These are phyloP conservation scores for Eimeria nieschulzi DNA, from an alignment of 169 alveolate genomes.

Conservation along the genomic window DNA sequence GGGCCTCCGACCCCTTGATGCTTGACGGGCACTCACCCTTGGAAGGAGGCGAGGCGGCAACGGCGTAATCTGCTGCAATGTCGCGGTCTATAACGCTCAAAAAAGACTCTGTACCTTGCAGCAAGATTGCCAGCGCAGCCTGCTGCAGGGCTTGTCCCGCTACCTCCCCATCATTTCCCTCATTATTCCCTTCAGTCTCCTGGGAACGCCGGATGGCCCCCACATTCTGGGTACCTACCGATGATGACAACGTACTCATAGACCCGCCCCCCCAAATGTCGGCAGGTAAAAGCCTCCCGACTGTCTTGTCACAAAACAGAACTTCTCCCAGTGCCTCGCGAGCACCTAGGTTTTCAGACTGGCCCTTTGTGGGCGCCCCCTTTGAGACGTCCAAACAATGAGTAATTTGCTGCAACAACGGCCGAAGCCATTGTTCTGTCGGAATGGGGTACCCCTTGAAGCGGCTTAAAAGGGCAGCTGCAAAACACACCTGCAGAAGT, in stretches of 20 bases:
- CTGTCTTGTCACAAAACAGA: neutral
- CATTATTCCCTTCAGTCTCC: no score
- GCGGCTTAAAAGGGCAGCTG: conserved; percentile 30
- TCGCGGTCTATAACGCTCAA: neutral
- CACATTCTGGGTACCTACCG: conserved; percentile 1
- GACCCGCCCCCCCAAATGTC: neutral
- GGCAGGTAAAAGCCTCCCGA: conserved; percentile 9
- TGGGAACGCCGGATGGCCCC: neutral
- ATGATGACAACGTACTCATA: neutral
- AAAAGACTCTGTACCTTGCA: conserved; percentile 1
- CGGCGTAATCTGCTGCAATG: neutral
- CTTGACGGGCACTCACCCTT: neutral
- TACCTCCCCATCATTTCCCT: no score
- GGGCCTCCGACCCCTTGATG: neutral
- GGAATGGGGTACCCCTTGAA: conserved; percentile 4
- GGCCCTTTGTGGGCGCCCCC: neutral
- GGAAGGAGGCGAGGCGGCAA: neutral
- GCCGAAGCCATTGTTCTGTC: conserved; percentile 14
- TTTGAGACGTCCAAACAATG: neutral
- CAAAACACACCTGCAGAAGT: neutral
- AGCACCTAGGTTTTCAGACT: conserved; percentile 2
- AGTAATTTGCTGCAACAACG: conserved; percentile 23
- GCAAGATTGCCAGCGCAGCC: neutral
- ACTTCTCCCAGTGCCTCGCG: conserved; percentile 4
- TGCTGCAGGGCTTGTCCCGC: neutral